Conservation (phyloP, 2,329 filamentous ascomycete genomes). For the Fusarium nelsonii region DNA sequence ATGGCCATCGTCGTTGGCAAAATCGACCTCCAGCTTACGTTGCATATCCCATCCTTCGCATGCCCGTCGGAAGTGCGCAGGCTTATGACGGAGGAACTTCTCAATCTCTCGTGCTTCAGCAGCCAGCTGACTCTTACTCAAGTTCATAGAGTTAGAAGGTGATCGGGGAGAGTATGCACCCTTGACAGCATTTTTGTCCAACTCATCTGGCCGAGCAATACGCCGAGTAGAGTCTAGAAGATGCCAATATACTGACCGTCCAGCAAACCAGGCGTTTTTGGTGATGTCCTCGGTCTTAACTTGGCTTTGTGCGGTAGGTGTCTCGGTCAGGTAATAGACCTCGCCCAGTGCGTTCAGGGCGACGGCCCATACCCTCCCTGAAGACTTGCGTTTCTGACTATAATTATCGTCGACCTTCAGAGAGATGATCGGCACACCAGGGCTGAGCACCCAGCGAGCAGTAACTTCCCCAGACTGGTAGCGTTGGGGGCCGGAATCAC, state of each 20-base stretch:
- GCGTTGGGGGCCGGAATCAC: conserved; percentile 68
- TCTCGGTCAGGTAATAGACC: conserved; percentile 83
- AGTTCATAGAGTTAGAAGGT: conserved; percentile 78
- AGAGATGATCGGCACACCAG: conserved; percentile 89
- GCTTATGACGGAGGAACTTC: conserved; percentile 76
- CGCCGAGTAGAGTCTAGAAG: conserved; percentile 83
- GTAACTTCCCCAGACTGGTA: conserved; percentile 82
- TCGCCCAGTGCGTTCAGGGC: conserved; percentile 95
- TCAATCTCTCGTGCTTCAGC: conserved; percentile 88
- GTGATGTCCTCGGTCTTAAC: conserved; percentile 67
- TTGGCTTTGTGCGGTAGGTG: conserved; percentile 69
- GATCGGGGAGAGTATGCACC: conserved; percentile 86
- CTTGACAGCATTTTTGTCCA: conserved; percentile 73
- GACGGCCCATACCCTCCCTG: conserved; percentile 87
- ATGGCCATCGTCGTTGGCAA: conserved; percentile 82
- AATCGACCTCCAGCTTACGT: conserved; percentile 86
- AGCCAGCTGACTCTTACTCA: conserved; percentile 76
- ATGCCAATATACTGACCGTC: conserved; percentile 83
- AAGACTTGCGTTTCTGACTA: conserved; percentile 74
- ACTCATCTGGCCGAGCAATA: conserved; percentile 76
- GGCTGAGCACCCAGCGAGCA: conserved; percentile 89
- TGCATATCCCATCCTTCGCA: conserved; percentile 95
- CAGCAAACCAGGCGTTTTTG: conserved; percentile 82
- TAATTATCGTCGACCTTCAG: conserved; percentile 88
- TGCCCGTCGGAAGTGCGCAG: conserved; percentile 80